Evolutionary conservation across 306 rosid genomes (phyloP).

Genomic region (Gleditsia sinensis): DNA sequence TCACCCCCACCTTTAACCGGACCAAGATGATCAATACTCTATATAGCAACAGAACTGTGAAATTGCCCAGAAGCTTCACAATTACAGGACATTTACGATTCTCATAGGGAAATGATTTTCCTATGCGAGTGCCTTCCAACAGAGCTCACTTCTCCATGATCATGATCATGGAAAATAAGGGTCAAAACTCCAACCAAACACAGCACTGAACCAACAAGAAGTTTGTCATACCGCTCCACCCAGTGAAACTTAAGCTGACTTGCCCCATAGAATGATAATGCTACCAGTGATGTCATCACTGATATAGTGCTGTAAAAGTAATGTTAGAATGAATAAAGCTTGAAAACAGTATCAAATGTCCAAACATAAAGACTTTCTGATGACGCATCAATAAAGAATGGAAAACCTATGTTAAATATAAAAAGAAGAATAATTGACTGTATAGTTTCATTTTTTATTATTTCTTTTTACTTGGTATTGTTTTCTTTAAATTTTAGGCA

Average conservation of each 20-base stretch:
- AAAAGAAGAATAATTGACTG: no score
- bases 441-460: no score
- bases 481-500: no score
- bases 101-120: conserved; percentile 63
- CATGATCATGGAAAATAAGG: conserved; percentile 72
- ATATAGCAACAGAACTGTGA: conserved; percentile 8
- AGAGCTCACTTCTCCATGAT: conserved; percentile 56
- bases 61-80: conserved; percentile 18
- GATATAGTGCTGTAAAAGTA: conserved; percentile 81
- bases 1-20: conserved; percentile 13
- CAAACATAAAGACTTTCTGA: conserved; percentile 25
- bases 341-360: conserved; percentile 2
- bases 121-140: conserved; percentile 65
- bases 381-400: no score
- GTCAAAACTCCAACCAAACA: conserved; percentile 89
- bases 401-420: no score
- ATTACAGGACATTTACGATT: conserved; percentile 26
- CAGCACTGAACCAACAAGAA: conserved; percentile 87
- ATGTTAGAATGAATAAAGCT: conserved; percentile 21
- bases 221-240: conserved; percentile 97
- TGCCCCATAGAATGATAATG: conserved; percentile 93
- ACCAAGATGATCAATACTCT: conserved; percentile 26
- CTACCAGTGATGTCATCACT: conserved; percentile 97
- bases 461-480: no score
- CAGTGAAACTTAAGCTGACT: conserved; percentile 96